Conservation (phyloP, 768 basidiomycete genomes). For the Mycena chlorophos region DNA sequence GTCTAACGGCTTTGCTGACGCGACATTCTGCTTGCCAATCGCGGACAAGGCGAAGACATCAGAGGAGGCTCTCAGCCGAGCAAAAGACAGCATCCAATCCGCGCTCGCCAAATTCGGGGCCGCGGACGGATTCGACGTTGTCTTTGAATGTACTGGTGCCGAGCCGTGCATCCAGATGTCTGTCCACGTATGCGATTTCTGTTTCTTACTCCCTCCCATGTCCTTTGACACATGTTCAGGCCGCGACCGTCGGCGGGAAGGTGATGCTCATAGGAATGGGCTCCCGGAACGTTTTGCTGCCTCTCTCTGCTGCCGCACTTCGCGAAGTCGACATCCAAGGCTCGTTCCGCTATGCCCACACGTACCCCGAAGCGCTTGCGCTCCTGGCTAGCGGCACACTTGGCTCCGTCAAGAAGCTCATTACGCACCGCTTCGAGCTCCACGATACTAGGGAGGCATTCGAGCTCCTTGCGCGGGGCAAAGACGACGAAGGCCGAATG, state of each 20-base stretch:
- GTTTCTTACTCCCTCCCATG: slow-evolving; percentile 21
- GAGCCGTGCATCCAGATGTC: slow-evolving; percentile 91
- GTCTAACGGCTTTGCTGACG: slow-evolving; percentile 71
- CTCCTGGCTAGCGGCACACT: slow-evolving; percentile 72
- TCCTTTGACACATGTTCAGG: slow-evolving; percentile 43
- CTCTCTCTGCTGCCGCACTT: slow-evolving; percentile 78
- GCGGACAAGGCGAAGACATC: slow-evolving; percentile 47
- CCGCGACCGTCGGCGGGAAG: slow-evolving; percentile 81
- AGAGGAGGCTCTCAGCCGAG: slow-evolving; percentile 58
- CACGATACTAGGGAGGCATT: slow-evolving; percentile 73
- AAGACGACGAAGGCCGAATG: slow-evolving; percentile 76
- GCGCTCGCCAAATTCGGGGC: slow-evolving; percentile 58
- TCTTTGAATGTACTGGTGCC: slow-evolving; percentile 95
- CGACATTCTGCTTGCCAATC: slow-evolving; percentile 63
- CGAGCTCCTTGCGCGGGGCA: slow-evolving; percentile 73
- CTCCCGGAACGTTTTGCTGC: slow-evolving; percentile 74
- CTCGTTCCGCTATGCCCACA: slow-evolving; percentile 89
- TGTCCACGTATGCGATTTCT: slow-evolving; percentile 65
- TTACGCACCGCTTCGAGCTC: slow-evolving; percentile 76
- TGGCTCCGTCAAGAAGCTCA: slow-evolving; percentile 64
- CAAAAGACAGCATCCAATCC: slow-evolving; percentile 55
- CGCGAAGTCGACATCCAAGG: slow-evolving; percentile 93
- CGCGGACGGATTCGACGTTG: slow-evolving; percentile 83
- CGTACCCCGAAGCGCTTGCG: slow-evolving; percentile 82
- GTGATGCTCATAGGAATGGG: slow-evolving; percentile 98